Evolutionary conservation across 345 rosid species (phyloP).

Genomic region (Rhodamnia rubescens): DNA sequence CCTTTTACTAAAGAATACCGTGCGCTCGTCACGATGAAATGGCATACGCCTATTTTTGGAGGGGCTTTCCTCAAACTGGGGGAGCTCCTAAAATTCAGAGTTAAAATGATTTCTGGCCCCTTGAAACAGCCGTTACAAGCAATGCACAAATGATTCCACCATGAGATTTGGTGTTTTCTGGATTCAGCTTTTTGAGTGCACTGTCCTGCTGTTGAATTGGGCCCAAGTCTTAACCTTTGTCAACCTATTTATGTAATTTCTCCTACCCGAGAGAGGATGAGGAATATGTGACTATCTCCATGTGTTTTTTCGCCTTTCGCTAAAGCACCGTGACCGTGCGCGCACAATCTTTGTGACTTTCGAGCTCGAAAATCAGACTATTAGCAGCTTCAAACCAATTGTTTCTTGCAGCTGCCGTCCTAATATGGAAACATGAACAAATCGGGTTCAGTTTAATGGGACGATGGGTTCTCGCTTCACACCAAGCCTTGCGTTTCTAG

Average conservation of each 20-base stretch:
- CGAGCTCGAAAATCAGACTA: too few relatives aligned
- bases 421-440: neutral
- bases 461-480: neutral
- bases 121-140: too few relatives aligned
- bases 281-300: neutral
- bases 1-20: constrained; percentile 43
- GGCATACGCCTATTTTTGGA: constrained; percentile 12
- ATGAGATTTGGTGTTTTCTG: too few relatives aligned
- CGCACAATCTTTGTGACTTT: neutral
- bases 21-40: constrained; percentile 7
- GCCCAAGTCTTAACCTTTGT: neutral
- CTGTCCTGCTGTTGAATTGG: neutral
- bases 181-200: too few relatives aligned
- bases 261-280: neutral
- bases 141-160: too few relatives aligned
- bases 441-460: neutral
- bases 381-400: too few relatives aligned
- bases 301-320: neutral
- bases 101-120: too few relatives aligned
- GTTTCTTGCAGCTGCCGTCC: too few relatives aligned
- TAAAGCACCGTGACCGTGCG: neutral
- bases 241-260: neutral
- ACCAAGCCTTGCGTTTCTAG: neutral
- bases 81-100: neutral
- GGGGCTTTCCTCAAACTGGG: neutral